Conservation (phyloP, 495 filamentous ascomycete genomes). For the Xylaria curta region DNA sequence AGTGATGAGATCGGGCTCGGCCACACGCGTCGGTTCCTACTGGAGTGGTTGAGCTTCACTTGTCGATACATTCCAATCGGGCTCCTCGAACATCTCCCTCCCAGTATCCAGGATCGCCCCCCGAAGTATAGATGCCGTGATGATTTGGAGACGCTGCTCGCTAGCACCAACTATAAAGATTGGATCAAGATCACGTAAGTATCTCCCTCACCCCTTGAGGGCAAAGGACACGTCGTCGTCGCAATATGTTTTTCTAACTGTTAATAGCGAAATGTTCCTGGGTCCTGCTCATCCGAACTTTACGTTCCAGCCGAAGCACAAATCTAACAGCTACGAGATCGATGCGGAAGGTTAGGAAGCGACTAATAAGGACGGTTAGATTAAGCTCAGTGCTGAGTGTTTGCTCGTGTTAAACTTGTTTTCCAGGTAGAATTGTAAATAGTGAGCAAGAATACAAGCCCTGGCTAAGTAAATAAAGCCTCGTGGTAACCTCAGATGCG, state of each 20-base stretch:
- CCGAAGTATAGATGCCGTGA: conserved; percentile 82
- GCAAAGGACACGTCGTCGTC: neutral
- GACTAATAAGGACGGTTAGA: neutral
- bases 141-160: conserved; percentile 89
- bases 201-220: neutral
- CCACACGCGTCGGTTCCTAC: conserved; percentile 83
- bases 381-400: neutral
- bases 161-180: conserved; percentile 88
- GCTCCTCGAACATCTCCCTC: conserved; percentile 84
- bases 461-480: neutral
- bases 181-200: conserved; percentile 97
- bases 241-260: conserved; percentile 25
- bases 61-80: conserved; percentile 91
- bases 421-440: neutral
- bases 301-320: conserved; percentile 97
- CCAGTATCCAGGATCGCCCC: conserved; percentile 83
- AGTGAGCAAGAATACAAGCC: neutral
- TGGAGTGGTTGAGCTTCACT: conserved; percentile 94
- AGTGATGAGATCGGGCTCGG: conserved; percentile 92
- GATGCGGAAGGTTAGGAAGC: conserved; percentile 60
- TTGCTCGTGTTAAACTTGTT: neutral
- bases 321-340: conserved; percentile 80
- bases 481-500: neutral
- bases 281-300: conserved; percentile 89
- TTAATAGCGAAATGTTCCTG: conserved; percentile 89